Evolutionary conservation across 306 rosid genomes (phyloP).

Genomic region (Lathyrus sativus): DNA sequence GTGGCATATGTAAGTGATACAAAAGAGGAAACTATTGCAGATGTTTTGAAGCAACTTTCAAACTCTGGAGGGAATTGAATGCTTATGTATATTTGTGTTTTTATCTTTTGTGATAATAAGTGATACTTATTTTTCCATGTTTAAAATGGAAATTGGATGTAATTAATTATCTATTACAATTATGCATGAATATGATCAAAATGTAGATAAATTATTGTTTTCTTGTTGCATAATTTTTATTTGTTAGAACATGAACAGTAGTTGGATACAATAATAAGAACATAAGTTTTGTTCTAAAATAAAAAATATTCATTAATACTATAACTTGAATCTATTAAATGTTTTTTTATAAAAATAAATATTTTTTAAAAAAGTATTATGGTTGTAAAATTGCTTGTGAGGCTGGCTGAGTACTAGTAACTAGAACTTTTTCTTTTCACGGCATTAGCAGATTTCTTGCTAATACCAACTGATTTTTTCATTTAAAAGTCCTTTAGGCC

Average conservation of each 20-base stretch:
- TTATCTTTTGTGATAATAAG: not conserved
- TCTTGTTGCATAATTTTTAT: not conserved
- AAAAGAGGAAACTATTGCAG: slow-evolving; percentile 39
- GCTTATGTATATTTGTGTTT: not conserved
- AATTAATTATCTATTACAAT: slow-evolving; percentile 9
- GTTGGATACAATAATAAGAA: too few relatives aligned
- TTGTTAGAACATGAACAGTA: not conserved
- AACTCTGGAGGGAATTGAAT: slow-evolving; percentile 37
- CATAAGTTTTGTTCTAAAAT: too few relatives aligned
- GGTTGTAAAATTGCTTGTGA: too few relatives aligned
- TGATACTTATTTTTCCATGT: slow-evolving; percentile 19
- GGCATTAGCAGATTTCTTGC: too few relatives aligned
- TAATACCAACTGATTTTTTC: too few relatives aligned
- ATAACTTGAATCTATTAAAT: too few relatives aligned
- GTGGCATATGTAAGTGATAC: slow-evolving; percentile 34
- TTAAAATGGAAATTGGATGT: slow-evolving; percentile 37
- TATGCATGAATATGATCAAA: slow-evolving; percentile 11
- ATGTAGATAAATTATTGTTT: slow-evolving; percentile 19
- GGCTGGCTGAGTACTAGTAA: too few relatives aligned
- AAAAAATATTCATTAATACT: too few relatives aligned
- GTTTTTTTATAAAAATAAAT: too few relatives aligned
- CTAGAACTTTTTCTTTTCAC: too few relatives aligned
- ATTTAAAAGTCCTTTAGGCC: too few relatives aligned
- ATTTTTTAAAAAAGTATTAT: too few relatives aligned
- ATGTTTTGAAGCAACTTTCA: slow-evolving; percentile 41